Percentiles rank a stretch among this genome's conserved stretches.
These are phyloP conservation scores for Alternaria viburni DNA, from an alignment of 2,329 filamentous ascomycete genomes.

Conservation along the genomic window DNA sequence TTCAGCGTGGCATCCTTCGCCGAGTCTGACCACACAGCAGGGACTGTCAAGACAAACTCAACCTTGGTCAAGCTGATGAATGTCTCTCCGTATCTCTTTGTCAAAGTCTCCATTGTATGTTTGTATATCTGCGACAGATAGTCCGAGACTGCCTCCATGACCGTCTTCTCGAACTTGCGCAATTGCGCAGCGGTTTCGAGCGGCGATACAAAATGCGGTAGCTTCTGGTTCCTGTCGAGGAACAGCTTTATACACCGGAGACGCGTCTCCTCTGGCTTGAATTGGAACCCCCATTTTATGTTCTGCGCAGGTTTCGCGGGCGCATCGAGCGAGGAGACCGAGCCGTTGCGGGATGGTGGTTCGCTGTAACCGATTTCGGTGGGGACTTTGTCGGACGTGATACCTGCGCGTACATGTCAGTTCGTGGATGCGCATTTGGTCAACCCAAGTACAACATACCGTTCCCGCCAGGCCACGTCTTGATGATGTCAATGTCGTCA, in stretches of 20 bases:
- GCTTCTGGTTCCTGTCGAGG: constrained; percentile 78
- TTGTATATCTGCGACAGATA: constrained; percentile 78
- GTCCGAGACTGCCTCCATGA: constrained; percentile 79
- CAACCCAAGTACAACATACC: constrained; percentile 49
- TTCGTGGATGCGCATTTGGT: neutral
- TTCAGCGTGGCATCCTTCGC: constrained; percentile 84
- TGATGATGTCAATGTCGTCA: constrained; percentile 83
- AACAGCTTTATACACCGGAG: constrained; percentile 85
- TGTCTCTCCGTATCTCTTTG: constrained; percentile 74
- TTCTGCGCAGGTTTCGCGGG: constrained; percentile 25
- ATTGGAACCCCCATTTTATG: constrained; percentile 81
- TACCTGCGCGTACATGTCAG: constrained; percentile 47
- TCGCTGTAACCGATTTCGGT: constrained; percentile 71
- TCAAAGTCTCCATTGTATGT: constrained; percentile 80
- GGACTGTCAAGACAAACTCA: constrained; percentile 76
- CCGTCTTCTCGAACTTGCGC: constrained; percentile 75
- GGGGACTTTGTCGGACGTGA: constrained; percentile 87
- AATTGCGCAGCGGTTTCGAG: constrained; percentile 78
- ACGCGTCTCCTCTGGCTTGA: constrained; percentile 76
- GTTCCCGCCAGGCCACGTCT: constrained; percentile 80
- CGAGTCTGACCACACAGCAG: constrained; percentile 83
- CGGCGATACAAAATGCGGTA: constrained; percentile 80
- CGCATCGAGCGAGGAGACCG: constrained; percentile 27
- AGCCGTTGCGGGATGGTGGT: constrained; percentile 15
- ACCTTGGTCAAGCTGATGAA: constrained; percentile 79